Base-by-base conservation (phyloP, 164 flowering plant genomes). In the Kingdonia uniflora region DNA sequence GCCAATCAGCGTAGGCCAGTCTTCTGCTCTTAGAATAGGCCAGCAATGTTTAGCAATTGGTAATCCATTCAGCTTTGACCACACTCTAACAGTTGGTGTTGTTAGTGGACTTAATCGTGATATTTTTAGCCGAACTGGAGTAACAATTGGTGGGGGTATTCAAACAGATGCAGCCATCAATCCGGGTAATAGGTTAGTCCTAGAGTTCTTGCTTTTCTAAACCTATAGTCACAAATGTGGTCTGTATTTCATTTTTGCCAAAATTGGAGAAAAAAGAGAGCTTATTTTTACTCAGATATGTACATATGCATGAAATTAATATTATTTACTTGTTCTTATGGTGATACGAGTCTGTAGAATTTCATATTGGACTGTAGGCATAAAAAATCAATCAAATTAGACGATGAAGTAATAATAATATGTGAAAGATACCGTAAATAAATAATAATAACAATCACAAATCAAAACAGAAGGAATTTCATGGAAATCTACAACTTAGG, bases 81-180 rank as follows among this genome's bases (percentile, higher is more conserved):
- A 91, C 68, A 87, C 98, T 23, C 78, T 91, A 43, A 91, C 98
- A 19, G 92, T 84, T 67, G 98, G 98, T 13, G 95, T 91, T 26
- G 76, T 91, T 43, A 87, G 96, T 72, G 98, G 96, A 57, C 63
- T 91, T 39, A 81, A 87, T 68, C 78, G 98, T 56, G 98, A 91
- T 65, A 91, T 91, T 58, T 79, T 71, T 65, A 91, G 96, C 71
- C 85, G 80, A 71, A 65, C 96, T 55, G 96, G 97, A 65, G 86
- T 87, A 26, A 87, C 96, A 44, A 81, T 87, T 65, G 82, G 85
- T 65, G 98, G 96, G 16, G 96, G 98, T 41, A 80, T 91, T 65
- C 98, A 91, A 74, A 91, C 98, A 60, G 98, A 91, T 79, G 98
- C 98, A 53, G 90, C 96, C 53, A 91, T 91, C 62, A 91, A 91